Percentiles rank a stretch among this genome's conserved stretches.
phyloP scores from a whole-genome alignment of 2,329 filamentous ascomycete species.

The Cryphonectria radicalis region DNA sequence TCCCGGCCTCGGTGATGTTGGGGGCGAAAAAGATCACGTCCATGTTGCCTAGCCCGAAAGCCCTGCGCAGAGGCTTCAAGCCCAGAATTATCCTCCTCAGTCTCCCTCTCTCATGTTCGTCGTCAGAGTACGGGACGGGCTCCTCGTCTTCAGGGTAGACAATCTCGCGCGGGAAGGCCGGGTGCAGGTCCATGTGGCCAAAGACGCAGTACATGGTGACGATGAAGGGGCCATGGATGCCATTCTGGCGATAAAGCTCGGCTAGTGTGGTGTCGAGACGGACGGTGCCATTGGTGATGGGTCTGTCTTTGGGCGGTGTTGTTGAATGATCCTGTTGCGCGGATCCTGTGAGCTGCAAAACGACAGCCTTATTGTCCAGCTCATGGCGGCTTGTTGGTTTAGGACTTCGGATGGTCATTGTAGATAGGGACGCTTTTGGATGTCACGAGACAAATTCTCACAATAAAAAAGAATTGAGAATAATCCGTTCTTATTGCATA shows the following conservation, averaged over 20 bases:
- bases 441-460: neutral
- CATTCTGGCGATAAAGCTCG: constrained; percentile 32
- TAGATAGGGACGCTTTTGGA: neutral
- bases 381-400: neutral
- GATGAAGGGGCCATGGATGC: constrained; percentile 32
- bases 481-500: neutral
- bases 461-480: neutral
- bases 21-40: constrained; percentile 33
- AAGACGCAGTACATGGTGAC: constrained; percentile 36
- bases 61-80: constrained; percentile 34
- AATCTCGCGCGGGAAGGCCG: constrained; percentile 31
- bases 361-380: neutral
- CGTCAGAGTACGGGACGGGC: constrained; percentile 31
- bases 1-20: constrained; percentile 29
- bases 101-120: constrained; percentile 30
- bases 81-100: constrained; percentile 32
- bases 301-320: neutral
- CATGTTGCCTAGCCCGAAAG: constrained; percentile 33
- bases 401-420: neutral
- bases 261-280: constrained; percentile 33
- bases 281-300: neutral
- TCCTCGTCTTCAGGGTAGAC: constrained; percentile 34
- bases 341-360: constrained; percentile 9
- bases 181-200: constrained; percentile 33
- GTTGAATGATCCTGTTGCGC: neutral